These are phyloP conservation scores for Cornus suecica DNA, from an alignment of 148 eudicot species.

Conservation along the genomic window DNA sequence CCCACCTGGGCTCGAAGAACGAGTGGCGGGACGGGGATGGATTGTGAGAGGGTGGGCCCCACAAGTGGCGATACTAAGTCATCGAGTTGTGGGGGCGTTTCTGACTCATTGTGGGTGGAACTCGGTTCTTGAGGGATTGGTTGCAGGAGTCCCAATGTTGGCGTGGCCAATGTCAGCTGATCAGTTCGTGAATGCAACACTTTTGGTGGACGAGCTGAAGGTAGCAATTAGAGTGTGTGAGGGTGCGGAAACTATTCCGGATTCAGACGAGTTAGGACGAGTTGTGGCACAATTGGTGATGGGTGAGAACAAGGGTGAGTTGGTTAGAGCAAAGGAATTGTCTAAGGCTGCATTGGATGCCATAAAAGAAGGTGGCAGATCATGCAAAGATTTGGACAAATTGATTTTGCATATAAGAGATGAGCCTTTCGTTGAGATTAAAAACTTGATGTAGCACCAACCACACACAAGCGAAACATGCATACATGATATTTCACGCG, in stretches of 20 bases:
- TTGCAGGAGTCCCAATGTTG: slow-evolving; percentile 36
- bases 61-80: slow-evolving; percentile 36
- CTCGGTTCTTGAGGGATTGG: slow-evolving; percentile 37
- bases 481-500: too few species aligned
- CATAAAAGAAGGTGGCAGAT: slow-evolving; percentile 24
- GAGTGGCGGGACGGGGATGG: slow-evolving; percentile 38
- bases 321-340: slow-evolving; percentile 18
- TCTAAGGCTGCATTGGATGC: slow-evolving; percentile 21
- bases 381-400: too few species aligned
- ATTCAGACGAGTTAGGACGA: slow-evolving; percentile 29
- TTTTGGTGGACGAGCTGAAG: slow-evolving; percentile 33
- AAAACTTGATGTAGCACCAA: too few species aligned
- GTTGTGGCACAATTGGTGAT: background rate
- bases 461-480: too few species aligned
- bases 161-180: slow-evolving; percentile 53
- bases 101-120: slow-evolving; percentile 61
- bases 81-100: slow-evolving; percentile 36
- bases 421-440: too few species aligned
- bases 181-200: slow-evolving; percentile 30
- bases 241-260: slow-evolving; percentile 25
- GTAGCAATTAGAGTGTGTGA: slow-evolving; percentile 36
- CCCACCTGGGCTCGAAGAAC: slow-evolving; percentile 42
- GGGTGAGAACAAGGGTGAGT: slow-evolving; percentile 2
- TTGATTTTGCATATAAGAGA: too few species aligned
- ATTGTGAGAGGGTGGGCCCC: slow-evolving; percentile 48